These are phyloP conservation scores for Lumnitzera littorea DNA, from an alignment of 345 rosid genomes.

Conservation along the genomic window DNA sequence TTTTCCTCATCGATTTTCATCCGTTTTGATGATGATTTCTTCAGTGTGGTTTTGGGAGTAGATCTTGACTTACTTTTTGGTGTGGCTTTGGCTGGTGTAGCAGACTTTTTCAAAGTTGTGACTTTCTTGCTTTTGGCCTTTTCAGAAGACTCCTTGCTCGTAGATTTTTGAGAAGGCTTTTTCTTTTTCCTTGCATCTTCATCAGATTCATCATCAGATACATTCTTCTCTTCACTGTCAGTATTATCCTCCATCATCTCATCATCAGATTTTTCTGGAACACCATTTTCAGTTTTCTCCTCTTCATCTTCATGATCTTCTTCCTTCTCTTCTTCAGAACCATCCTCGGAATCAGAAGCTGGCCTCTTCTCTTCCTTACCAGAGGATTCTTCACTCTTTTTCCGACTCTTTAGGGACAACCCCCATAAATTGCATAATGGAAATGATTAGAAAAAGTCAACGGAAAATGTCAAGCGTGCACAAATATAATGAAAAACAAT, in stretches of 20 bases:
- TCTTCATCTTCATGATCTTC: conserved; percentile 29
- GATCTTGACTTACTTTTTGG: not conserved
- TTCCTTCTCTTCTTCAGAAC: conserved; percentile 48
- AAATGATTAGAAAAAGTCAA: not conserved
- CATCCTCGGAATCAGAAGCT: conserved; percentile 40
- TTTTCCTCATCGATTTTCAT: conserved; percentile 45
- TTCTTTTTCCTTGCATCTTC: conserved; percentile 57
- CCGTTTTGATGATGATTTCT: conserved; percentile 37
- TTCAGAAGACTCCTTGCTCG: conserved; percentile 50
- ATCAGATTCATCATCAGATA: conserved; percentile 68
- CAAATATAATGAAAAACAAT: not conserved
- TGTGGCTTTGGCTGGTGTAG: conserved; percentile 41
- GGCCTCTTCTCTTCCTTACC: conserved; percentile 29
- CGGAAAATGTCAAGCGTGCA: not conserved
- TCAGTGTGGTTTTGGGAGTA: conserved; percentile 33
- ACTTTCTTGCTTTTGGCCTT: conserved; percentile 50
- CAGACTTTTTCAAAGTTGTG: conserved; percentile 22
- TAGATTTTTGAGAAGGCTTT: conserved; percentile 25
- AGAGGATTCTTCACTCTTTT: conserved; percentile 45
- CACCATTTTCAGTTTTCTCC: conserved; percentile 57
- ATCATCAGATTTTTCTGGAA: conserved; percentile 54
- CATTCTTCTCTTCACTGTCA: conserved; percentile 62
- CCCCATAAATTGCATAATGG: not conserved
- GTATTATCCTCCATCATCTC: conserved; percentile 38
- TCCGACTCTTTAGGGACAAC: conserved; percentile 40